These are phyloP conservation scores for Combretum micranthum DNA, from an alignment of 345 rosid species.

Conservation along the genomic window DNA sequence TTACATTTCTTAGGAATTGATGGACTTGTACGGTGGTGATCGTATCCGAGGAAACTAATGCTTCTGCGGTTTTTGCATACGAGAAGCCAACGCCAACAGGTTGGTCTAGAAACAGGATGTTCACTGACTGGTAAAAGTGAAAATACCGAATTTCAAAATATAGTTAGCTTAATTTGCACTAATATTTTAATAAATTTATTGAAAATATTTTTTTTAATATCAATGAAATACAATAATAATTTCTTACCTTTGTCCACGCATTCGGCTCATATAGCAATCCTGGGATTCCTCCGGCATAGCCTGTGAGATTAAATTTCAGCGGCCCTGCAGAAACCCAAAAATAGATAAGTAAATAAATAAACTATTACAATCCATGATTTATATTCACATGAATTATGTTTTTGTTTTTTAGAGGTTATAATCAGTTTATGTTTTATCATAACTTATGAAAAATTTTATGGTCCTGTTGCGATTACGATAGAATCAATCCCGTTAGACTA, in stretches of 20 bases:
- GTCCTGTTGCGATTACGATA: no score
- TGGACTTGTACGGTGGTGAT: no score
- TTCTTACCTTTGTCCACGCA: slow-evolving; percentile 26
- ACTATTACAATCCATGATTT: no score
- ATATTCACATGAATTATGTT: no score
- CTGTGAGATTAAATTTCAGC: slow-evolving; percentile 7
- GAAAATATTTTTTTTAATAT: not conserved
- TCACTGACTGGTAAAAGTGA: slow-evolving; percentile 9
- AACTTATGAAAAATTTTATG: no score
- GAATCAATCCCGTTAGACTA: no score
- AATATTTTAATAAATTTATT: not conserved
- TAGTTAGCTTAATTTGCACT: not conserved
- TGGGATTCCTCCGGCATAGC: slow-evolving; percentile 16
- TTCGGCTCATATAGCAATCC: slow-evolving; percentile 7
- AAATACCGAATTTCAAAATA: not conserved
- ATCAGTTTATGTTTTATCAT: no score
- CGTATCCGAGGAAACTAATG: slow-evolving; percentile 1
- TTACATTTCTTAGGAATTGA: no score
- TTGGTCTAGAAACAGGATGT: slow-evolving; percentile 19
- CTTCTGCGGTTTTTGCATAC: slow-evolving; percentile 14
- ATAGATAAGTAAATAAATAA: not conserved
- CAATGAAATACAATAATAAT: not conserved
- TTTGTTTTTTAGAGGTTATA: no score
- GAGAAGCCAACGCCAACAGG: slow-evolving; percentile 31
- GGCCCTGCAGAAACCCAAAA: slow-evolving; percentile 19